A percentile compares a stretch with the other conserved stretches of the same genome.
These are phyloP conservation scores for Raffaelea albimanens DNA, from an alignment of 2,329 filamentous ascomycete species.

Conservation along the genomic window DNA sequence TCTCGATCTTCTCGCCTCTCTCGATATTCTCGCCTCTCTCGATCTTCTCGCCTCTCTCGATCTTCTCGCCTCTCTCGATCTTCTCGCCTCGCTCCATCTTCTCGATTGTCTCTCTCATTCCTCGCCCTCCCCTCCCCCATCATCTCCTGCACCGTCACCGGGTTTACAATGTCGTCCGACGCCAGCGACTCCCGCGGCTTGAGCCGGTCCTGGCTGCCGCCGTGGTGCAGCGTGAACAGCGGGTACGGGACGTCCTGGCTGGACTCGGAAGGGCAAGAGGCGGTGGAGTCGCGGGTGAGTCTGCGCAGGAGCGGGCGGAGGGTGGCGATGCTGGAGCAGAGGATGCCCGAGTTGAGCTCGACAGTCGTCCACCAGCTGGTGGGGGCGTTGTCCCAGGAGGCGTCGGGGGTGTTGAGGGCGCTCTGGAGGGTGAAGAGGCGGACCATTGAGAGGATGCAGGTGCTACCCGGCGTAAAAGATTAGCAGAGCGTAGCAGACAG, in stretches of 20 bases:
- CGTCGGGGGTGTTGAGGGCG: slow-evolving; percentile 44
- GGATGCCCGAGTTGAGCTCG: slow-evolving; percentile 83
- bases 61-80: too few species aligned
- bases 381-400: slow-evolving; percentile 21
- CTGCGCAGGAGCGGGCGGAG: slow-evolving; percentile 66
- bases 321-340: slow-evolving; percentile 81
- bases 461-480: slow-evolving; percentile 41
- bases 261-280: too few species aligned
- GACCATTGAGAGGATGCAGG: slow-evolving; percentile 64
- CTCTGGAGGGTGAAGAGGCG: slow-evolving; percentile 34
- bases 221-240: too few species aligned
- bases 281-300: too few species aligned
- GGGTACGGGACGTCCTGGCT: too few species aligned
- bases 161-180: background rate
- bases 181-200: slow-evolving; percentile 1
- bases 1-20: too few species aligned
- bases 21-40: too few species aligned
- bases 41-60: too few species aligned
- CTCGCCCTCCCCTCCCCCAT: background rate
- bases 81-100: too few species aligned
- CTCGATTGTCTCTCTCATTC: too few species aligned
- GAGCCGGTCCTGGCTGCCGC: slow-evolving; percentile 3
- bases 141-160: background rate
- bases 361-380: slow-evolving; percentile 69
- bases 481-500: too few species aligned